Evolutionary conservation across 768 basidiomycete species (phyloP).

Genomic region (Tephrocybe sp.): DNA sequence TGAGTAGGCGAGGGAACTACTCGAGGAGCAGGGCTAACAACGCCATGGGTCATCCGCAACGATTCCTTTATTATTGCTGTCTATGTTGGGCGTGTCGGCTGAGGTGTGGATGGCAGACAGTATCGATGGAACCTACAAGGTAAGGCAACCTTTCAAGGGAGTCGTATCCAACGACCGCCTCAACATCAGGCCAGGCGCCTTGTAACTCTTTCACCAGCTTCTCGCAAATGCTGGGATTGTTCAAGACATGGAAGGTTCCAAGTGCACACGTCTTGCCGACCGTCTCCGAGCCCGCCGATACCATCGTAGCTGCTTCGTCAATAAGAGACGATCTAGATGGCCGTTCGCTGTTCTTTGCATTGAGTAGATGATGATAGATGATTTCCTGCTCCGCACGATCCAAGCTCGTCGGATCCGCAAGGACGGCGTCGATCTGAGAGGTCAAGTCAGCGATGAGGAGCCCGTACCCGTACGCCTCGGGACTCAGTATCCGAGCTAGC

Average conservation of each 20-base stretch:
- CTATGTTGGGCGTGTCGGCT: neutral
- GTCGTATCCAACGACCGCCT: conserved; percentile 26
- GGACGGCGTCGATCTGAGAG: neutral
- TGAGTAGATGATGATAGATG: conserved; percentile 27
- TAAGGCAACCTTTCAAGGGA: conserved; percentile 45
- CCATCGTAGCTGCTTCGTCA: conserved; percentile 7
- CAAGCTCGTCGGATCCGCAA: neutral
- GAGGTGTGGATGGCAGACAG: neutral
- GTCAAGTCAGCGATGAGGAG: neutral
- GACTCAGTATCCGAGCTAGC: neutral
- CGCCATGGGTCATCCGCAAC: conserved; percentile 38
- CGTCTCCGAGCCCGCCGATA: conserved; percentile 7
- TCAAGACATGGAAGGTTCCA: conserved; percentile 3
- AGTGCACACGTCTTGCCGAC: conserved; percentile 6
- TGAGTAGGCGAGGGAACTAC: conserved; percentile 33
- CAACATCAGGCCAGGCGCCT: conserved; percentile 2
- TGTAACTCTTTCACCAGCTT: neutral
- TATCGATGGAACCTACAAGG: conserved; percentile 29
- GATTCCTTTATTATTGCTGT: conserved; percentile 46
- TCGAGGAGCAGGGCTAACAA: conserved; percentile 36
- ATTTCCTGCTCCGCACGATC: conserved; percentile 18
- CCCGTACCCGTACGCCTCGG: no score
- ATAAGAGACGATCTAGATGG: neutral
- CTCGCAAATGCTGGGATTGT: neutral
- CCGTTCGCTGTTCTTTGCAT: conserved; percentile 3